phyloP scores from a whole-genome alignment of 23 red algal species.

The Gracilaria domingensis region DNA sequence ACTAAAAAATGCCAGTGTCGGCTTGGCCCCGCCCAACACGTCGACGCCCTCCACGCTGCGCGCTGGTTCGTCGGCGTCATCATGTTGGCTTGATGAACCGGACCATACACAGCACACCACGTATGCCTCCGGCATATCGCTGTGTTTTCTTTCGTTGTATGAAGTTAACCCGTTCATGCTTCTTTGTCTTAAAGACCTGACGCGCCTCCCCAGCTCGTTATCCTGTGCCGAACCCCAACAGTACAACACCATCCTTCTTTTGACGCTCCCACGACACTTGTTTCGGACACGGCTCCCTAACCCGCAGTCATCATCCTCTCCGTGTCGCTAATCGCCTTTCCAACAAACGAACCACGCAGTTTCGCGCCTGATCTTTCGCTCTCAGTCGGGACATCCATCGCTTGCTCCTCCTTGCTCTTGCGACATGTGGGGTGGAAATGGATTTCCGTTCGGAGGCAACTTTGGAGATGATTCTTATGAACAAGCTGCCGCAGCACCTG shows the following conservation, averaged over 20 bases:
- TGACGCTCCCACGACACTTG: neutral
- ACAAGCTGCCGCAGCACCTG: constrained; percentile 53
- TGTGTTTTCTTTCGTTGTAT: neutral
- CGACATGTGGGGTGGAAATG: constrained; percentile 68
- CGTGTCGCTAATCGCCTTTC: neutral
- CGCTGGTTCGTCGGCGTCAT: neutral
- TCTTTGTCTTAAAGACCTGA: too few species aligned
- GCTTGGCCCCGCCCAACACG: too few species aligned
- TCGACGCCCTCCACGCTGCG: neutral
- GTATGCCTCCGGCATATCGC: neutral
- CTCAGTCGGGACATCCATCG: too few species aligned
- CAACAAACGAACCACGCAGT: neutral
- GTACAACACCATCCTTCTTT: neutral
- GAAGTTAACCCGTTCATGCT: too few species aligned
- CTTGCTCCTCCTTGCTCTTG: neutral
- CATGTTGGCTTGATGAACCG: neutral
- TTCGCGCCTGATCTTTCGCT: neutral
- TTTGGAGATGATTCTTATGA: constrained; percentile 60
- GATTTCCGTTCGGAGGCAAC: constrained; percentile 68
- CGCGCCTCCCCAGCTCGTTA: neutral
- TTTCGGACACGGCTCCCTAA: neutral
- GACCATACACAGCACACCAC: constrained; percentile 27
- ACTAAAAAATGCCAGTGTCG: too few species aligned
- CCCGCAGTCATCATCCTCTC: neutral
- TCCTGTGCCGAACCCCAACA: neutral